Evolutionary conservation across 1,139 yeast genomes (phyloP).

Genomic region (Starmera stellimalicola): DNA sequence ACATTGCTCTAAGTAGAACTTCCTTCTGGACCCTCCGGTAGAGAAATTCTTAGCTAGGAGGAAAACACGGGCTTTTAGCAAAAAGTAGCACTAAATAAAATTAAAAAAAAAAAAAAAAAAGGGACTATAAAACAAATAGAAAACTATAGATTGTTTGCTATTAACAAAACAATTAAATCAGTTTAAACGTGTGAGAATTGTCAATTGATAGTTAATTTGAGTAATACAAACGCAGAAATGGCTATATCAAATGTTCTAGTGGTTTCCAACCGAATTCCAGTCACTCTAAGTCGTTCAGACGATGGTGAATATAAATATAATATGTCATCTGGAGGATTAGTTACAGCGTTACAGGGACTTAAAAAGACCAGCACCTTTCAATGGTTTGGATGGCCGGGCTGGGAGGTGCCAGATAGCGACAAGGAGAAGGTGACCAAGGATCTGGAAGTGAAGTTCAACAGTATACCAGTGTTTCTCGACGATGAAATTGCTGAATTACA

Average conservation of each 20-base stretch:
- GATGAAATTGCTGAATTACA: constrained; percentile 92
- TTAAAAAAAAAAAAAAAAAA: too few species aligned
- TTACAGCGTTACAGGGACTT: constrained; percentile 89
- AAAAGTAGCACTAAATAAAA: too few species aligned
- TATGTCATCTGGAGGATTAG: constrained; percentile 97
- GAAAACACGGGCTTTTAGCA: too few species aligned
- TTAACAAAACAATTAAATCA: too few species aligned
- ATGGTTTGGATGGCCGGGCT: constrained; percentile 99
- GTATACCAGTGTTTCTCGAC: constrained; percentile 80
- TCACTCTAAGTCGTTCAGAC: constrained; percentile 65
- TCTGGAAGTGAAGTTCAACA: constrained; percentile 67
- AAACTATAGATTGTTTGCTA: too few species aligned
- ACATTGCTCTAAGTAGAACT: too few species aligned
- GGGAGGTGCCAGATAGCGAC: constrained; percentile 76
- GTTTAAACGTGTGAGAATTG: too few species aligned
- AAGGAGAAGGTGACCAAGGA: constrained; percentile 62
- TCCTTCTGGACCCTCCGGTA: too few species aligned
- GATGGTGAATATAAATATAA: constrained; percentile 59
- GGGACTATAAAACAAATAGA: too few species aligned
- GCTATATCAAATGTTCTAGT: constrained; percentile 66
- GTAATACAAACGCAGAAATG: constrained; percentile 8
- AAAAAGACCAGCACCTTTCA: constrained; percentile 80
- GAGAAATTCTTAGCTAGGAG: too few species aligned
- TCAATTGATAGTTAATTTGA: too few species aligned
- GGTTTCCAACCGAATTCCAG: constrained; percentile 91